Percentiles rank a stretch among this genome's conserved stretches.
Conservation (phyloP, 768 basidiomycete species). For the Agaricus sinodeliciosus region DNA sequence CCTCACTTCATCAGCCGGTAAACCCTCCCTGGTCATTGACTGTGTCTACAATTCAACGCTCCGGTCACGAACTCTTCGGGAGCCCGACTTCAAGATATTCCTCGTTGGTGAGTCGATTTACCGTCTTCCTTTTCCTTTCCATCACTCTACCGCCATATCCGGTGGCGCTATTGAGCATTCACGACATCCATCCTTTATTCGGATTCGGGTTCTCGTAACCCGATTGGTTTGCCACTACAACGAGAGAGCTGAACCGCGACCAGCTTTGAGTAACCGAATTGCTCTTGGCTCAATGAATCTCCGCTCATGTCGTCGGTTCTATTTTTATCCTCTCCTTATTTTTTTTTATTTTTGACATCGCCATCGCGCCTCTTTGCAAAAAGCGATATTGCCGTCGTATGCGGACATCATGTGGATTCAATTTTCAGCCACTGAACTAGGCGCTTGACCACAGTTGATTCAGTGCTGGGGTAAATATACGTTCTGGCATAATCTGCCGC, state of each 20-base stretch:
- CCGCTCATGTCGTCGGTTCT: constrained; percentile 1
- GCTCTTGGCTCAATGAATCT: not conserved
- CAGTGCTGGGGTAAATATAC: not conserved
- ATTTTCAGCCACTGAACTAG: not conserved
- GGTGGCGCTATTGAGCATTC: not conserved
- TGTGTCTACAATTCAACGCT: constrained; percentile 57
- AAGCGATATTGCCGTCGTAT: not conserved
- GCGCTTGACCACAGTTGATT: not conserved
- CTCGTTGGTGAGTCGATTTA: constrained; percentile 47
- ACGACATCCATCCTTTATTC: not conserved
- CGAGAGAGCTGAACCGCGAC: not conserved
- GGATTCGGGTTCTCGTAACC: not conserved
- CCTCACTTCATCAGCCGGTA: constrained; percentile 47
- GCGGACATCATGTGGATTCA: not conserved
- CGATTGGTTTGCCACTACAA: not conserved
- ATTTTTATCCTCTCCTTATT: not conserved
- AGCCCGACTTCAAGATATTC: constrained; percentile 62
- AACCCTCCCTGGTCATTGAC: constrained; percentile 65
- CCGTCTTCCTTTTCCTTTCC: constrained; percentile 7
- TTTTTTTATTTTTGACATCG: not conserved
- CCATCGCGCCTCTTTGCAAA: not conserved
- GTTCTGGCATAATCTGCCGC: not conserved
- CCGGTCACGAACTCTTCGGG: constrained; percentile 51
- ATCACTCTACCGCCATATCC: not conserved
- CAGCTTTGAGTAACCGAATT: not conserved